Conservation (phyloP, 352 stramenopile genomes). For the Globisporangium paroecandrum region DNA sequence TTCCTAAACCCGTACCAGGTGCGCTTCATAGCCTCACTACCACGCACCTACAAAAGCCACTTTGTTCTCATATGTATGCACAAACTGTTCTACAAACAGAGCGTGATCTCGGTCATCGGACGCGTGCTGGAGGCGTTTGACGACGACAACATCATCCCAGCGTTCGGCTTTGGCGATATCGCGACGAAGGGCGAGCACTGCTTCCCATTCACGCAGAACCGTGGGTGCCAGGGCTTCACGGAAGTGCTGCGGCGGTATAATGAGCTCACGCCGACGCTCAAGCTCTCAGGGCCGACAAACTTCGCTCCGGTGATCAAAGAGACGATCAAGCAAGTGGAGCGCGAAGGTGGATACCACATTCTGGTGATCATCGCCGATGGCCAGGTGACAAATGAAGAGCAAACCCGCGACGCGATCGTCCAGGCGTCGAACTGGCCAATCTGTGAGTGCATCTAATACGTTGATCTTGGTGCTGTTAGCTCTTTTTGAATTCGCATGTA, state of each 20-base stretch:
- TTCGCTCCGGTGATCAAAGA: constrained; percentile 72
- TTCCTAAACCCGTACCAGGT: constrained; percentile 69
- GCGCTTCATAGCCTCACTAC: constrained; percentile 5
- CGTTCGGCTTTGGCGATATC: constrained; percentile 32
- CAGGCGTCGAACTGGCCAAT: constrained; percentile 65
- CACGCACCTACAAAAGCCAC: background rate
- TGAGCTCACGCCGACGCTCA: constrained; percentile 46
- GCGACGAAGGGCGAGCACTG: constrained; percentile 43
- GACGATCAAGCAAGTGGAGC: constrained; percentile 40
- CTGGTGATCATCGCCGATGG: constrained; percentile 74
- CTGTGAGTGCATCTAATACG: constrained; percentile 25
- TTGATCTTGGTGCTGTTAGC: no score
- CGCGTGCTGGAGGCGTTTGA: constrained; percentile 71
- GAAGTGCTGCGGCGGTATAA: constrained; percentile 64
- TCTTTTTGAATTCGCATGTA: no score
- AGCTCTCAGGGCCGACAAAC: constrained; percentile 61
- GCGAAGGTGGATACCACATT: constrained; percentile 67
- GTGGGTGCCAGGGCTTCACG: constrained; percentile 50
- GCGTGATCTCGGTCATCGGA: constrained; percentile 67
- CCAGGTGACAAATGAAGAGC: constrained; percentile 51
- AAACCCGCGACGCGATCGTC: constrained; percentile 58
- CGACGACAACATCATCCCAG: constrained; percentile 69
- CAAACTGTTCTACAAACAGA: constrained; percentile 23
- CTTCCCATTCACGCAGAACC: constrained; percentile 39
- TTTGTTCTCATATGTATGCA: background rate